Evolutionary conservation across 2,329 filamentous ascomycete species (phyloP), one percentile per base, ranked within the genome.

Genomic region (Pseudocercospora musae): DNA sequence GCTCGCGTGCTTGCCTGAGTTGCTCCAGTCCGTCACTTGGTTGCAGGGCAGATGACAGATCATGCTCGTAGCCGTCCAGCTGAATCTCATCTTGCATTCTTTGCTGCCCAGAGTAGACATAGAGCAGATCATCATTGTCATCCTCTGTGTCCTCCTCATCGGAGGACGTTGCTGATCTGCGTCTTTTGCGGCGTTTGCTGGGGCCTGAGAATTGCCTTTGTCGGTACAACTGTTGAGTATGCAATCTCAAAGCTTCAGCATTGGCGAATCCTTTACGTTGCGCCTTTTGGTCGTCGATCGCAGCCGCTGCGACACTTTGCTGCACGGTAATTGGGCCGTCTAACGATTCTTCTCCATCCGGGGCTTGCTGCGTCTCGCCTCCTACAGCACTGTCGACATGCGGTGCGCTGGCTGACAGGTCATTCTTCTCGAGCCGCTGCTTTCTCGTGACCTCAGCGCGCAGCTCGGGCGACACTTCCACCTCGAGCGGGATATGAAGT

Each of bases 401-500:
- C 37, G 37, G 15, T n/a, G 37, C 37, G 15, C 15, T 40, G 37
- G 2, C 18, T 40, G 37, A 40, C 4, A n/a, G 4, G n/a, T 18
- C n/a, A 8, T 23, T 42, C 57, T 57, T 63, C 33, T 60, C 57
- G 23, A 49, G 46, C 29, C 53, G 40, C 23, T 54, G 54, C 50
- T 58, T 63, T 40, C 33, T 57, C 20, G 44, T 59, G 15, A 56
- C 62, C 23, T 60, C 55, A 37, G 56, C 52, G 8, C 61, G 59
- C n/a, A 60, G 56, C 23, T 70, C 71, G 3, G 74, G 74, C 46
- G 77, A 72, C 42, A 79, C 69, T 37, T 78, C 75, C 23, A 77
- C 75, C 59, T 76, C 76, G 1, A 75, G 71, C 0, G 82, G 81
- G 11, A 83, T 72, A 62, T 81, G 81, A 29, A 75, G 72, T n/a